Percentiles rank a stretch among this genome's conserved stretches.
Conservation (phyloP, 1,284 basidiomycete genomes). For the Omphalotus olearius region DNA sequence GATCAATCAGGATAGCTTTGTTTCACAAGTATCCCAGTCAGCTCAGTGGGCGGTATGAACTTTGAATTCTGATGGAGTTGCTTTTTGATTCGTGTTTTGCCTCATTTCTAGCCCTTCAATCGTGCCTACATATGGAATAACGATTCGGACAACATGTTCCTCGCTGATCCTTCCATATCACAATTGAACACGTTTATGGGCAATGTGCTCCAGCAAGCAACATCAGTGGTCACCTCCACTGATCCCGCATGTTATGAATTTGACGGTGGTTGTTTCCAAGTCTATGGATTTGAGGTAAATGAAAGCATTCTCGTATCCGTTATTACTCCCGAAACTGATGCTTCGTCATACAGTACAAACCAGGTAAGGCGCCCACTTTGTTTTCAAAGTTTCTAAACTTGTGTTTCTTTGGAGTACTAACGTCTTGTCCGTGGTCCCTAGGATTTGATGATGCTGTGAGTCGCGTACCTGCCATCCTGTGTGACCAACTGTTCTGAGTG, state of each 20-base stretch:
- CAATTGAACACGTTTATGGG: conserved; percentile 49
- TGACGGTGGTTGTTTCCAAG: conserved; percentile 40
- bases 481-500: not conserved
- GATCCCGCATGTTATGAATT: conserved; percentile 39
- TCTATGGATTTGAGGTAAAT: conserved; percentile 59
- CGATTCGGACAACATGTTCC: conserved; percentile 35
- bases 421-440: not conserved
- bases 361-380: conserved; percentile 10
- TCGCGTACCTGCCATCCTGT: not conserved
- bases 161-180: conserved; percentile 40
- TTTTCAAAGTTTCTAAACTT: not conserved
- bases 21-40: conserved; percentile 45
- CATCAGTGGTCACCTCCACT: conserved; percentile 28
- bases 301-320: not conserved
- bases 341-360: conserved; percentile 16
- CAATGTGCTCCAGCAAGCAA: conserved; percentile 51
- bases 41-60: conserved; percentile 45
- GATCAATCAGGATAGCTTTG: conserved; percentile 31
- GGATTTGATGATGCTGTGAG: conserved; percentile 31
- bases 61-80: not conserved
- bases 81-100: conserved; percentile 5
- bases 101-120: conserved; percentile 40
- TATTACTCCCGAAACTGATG: not conserved
- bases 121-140: conserved; percentile 39
- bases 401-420: not conserved